Conservation (phyloP, 805 yeast genomes). For the Candida sphagnicola region DNA sequence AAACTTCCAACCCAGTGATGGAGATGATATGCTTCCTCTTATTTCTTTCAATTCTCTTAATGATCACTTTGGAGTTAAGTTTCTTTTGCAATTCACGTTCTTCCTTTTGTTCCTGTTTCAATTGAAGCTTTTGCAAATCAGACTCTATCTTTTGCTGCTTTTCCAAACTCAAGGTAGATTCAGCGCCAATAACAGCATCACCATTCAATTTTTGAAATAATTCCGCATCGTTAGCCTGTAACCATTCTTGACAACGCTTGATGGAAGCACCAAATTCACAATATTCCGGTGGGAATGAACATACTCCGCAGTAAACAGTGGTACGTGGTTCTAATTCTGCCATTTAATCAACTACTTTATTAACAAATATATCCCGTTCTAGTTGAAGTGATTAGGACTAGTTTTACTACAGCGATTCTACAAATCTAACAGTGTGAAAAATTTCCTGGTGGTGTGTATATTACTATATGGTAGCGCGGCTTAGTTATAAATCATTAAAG, state of each 20-base stretch:
- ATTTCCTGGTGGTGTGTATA: not conserved
- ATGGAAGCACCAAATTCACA: constrained; percentile 87
- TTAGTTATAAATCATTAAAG: not conserved
- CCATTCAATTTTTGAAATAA: constrained; percentile 59
- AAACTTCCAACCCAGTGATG: constrained; percentile 82
- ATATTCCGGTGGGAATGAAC: constrained; percentile 83
- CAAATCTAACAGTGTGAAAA: not conserved
- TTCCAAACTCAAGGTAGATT: constrained; percentile 55
- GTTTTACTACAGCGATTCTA: not conserved
- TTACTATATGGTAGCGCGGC: not conserved
- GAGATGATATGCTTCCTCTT: constrained; percentile 85
- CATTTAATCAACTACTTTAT: constrained; percentile 7
- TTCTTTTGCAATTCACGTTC: constrained; percentile 80
- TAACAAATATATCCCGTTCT: not conserved
- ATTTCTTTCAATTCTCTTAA: constrained; percentile 86
- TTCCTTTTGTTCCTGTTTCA: constrained; percentile 79
- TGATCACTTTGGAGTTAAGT: constrained; percentile 72
- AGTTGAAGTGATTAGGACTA: not conserved
- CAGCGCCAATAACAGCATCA: constrained; percentile 50
- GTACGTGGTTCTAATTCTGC: constrained; percentile 19
- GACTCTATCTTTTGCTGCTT: constrained; percentile 79
- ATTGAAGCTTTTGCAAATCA: constrained; percentile 79
- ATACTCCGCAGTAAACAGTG: constrained; percentile 70
- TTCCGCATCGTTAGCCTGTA: constrained; percentile 54
- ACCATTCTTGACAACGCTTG: constrained; percentile 83